These are phyloP conservation scores for Clarireedia monteithiana DNA, from an alignment of 2,329 filamentous ascomycete species.

Conservation along the genomic window DNA sequence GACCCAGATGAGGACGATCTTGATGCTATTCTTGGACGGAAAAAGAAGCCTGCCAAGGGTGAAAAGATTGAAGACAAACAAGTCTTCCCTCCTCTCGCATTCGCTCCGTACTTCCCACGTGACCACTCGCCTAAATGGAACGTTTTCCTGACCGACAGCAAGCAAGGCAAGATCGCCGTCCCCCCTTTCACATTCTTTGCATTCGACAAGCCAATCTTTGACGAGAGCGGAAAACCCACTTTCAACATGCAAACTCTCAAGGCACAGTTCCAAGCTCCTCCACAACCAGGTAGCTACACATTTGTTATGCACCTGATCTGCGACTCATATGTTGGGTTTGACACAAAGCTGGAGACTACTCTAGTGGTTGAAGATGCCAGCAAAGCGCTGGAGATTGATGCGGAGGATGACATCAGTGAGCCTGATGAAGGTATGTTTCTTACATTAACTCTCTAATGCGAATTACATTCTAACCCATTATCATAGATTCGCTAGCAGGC, in stretches of 20 bases:
- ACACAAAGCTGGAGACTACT: constrained; percentile 84
- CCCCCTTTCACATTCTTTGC: constrained; percentile 91
- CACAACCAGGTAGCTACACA: constrained; percentile 84
- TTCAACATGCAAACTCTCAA: constrained; percentile 95
- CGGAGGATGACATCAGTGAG: constrained; percentile 93
- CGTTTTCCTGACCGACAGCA: constrained; percentile 87
- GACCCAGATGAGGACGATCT: constrained; percentile 91
- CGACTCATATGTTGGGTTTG: constrained; percentile 91
- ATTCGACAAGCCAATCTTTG: constrained; percentile 84
- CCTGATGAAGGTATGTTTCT: constrained; percentile 81
- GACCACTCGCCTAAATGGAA: constrained; percentile 90
- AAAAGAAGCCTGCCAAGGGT: constrained; percentile 59
- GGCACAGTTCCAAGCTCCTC: constrained; percentile 92
- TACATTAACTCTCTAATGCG: not conserved
- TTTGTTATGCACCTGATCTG: constrained; percentile 93
- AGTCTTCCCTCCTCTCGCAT: constrained; percentile 74
- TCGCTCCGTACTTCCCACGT: constrained; percentile 83
- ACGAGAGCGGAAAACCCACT: constrained; percentile 74
- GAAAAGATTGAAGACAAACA: constrained; percentile 54
- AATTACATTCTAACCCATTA: not conserved
- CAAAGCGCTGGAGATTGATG: constrained; percentile 72
- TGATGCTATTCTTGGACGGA: constrained; percentile 71
- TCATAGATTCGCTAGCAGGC: constrained; percentile 74
- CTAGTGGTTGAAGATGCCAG: constrained; percentile 82
- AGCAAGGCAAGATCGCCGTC: constrained; percentile 92